These are phyloP conservation scores for Collybia sordida DNA, from an alignment of 768 basidiomycete species.

Conservation along the genomic window DNA sequence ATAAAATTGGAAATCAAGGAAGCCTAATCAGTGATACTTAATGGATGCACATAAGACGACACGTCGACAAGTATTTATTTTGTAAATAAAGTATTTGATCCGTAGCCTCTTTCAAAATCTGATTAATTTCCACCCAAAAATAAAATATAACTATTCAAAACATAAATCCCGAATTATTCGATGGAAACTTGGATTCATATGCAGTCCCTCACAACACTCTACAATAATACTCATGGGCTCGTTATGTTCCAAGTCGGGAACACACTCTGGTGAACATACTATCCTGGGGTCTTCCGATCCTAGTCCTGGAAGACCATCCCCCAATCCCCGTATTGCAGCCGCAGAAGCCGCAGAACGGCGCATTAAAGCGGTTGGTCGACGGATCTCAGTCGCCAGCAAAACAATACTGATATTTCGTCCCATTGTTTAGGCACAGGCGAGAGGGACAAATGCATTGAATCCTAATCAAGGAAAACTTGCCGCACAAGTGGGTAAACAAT, in stretches of 20 bases:
- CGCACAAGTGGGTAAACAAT: slow-evolving; percentile 38
- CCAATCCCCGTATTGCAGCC: slow-evolving; percentile 52
- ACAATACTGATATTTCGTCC: too few species aligned
- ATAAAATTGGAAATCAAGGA: too few species aligned
- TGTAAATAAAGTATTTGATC: too few species aligned
- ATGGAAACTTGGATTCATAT: too few species aligned
- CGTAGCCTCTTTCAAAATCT: too few species aligned
- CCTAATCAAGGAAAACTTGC: slow-evolving; percentile 50
- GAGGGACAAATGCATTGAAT: slow-evolving; percentile 42
- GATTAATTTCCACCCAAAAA: too few species aligned
- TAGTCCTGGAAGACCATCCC: slow-evolving; percentile 26
- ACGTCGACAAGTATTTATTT: too few species aligned
- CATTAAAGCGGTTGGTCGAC: slow-evolving; percentile 48
- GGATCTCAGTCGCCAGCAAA: not conserved
- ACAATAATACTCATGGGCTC: slow-evolving; percentile 44
- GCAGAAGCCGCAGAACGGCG: slow-evolving; percentile 65
- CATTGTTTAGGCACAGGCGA: slow-evolving; percentile 36
- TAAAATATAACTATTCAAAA: too few species aligned
- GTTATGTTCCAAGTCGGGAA: slow-evolving; percentile 51
- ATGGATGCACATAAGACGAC: too few species aligned
- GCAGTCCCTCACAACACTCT: too few species aligned
- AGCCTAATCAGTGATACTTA: too few species aligned
- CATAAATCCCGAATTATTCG: too few species aligned
- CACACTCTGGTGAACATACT: slow-evolving; percentile 46
- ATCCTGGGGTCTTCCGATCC: slow-evolving; percentile 41